Evolutionary conservation across 805 yeast genomes (phyloP), one percentile per base, ranked within the genome.

Genomic region (Kazachstania psychrophila): DNA sequence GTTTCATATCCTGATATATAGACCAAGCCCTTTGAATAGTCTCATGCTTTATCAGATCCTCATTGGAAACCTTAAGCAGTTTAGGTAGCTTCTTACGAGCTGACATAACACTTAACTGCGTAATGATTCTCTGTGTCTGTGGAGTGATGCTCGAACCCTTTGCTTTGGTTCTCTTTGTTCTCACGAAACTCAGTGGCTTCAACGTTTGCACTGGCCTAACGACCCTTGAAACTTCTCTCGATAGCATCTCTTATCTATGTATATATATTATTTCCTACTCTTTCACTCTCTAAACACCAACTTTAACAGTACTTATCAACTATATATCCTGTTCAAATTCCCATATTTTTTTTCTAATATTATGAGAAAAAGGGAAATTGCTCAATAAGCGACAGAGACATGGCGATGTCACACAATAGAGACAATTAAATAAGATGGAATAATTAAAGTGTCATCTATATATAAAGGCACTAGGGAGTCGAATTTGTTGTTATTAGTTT

Each of bases 11-110:
- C 49, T 75, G 74, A 54, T 70, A 66, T 12, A 74, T 48, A 6
- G 73, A 62, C 96, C 96, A 92, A 6, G 96, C 96, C 38, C 73
- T 77, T 48, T 74, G 75, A 38, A 92, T 79, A 9, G 87, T 75
- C 45, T 76, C 73, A 56, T 89, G 97, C 52, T 92, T 83, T 44
- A 89, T 69, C 39, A 79, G 68, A 55, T 92, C 97, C 58, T 88
- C 96, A 18, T 47, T 48, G 10, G 56, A 71, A 23, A 87, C 65
- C 51, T 79, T 84, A 44, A 92, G 60, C 49, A 85, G 65, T 48
- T 77, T 75, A 31, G 98, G 98, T 60, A 79, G 88, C 60, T 87
- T 89, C 65, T 87, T 78, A 40, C 81, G 73, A 6, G 94, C 96
- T 10, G 92, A 76, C 48, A 88, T 59, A 16, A 89, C 95, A 28